A percentile compares a stretch with the other conserved stretches of the same genome.
Conservation (phyloP, 2,329 filamentous ascomycete genomes). For the Ceratocystis smalleyi region DNA sequence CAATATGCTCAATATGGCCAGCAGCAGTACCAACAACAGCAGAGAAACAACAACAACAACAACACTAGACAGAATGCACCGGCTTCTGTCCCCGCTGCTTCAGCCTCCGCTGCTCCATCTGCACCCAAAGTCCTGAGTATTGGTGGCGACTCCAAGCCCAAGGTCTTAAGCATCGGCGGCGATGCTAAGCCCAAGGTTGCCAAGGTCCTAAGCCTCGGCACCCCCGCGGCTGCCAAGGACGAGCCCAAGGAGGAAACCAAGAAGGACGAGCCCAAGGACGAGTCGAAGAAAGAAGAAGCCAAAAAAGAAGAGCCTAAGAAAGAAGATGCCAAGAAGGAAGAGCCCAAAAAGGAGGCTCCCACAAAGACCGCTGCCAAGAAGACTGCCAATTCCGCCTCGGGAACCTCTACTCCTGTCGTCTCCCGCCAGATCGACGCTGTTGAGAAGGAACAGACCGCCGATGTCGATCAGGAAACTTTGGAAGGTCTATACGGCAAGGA, state of each 20-base stretch:
- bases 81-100: constrained; percentile 37
- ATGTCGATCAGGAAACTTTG: constrained; percentile 56
- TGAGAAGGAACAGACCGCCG: constrained; percentile 62
- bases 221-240: constrained; percentile 23
- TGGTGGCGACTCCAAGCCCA: constrained; percentile 43
- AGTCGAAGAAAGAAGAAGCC: constrained; percentile 28
- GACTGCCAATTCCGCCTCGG: constrained; percentile 63
- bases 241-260: constrained; percentile 12
- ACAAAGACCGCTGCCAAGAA: constrained; percentile 82
- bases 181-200: constrained; percentile 36
- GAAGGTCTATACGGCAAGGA: constrained; percentile 95
- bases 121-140: constrained; percentile 50
- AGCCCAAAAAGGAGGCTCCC: constrained; percentile 42
- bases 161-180: constrained; percentile 62
- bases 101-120: constrained; percentile 32
- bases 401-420: constrained; percentile 63
- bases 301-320: constrained; percentile 38
- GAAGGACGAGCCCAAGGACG: constrained; percentile 20
- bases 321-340: constrained; percentile 30
- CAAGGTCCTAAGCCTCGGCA: constrained; percentile 31
- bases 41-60: constrained; percentile 26
- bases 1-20: constrained; percentile 30
- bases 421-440: constrained; percentile 66
- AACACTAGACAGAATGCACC: constrained; percentile 27
- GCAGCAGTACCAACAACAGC: constrained; percentile 36